Conservation (phyloP, 768 basidiomycete genomes). For the Lentinula detonsa region DNA sequence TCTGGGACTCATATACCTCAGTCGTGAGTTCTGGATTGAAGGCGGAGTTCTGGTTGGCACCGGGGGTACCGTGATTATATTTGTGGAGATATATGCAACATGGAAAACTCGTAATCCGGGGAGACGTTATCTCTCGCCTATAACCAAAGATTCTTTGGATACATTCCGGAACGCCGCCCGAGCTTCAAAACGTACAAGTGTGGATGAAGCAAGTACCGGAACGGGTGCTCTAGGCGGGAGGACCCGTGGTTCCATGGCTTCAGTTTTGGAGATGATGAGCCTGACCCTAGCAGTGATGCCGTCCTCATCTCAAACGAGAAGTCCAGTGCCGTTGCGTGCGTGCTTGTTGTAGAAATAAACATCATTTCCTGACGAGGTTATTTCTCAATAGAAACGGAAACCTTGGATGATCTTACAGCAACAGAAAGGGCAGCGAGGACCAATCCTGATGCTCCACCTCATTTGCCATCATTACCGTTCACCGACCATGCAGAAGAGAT, state of each 20-base stretch:
- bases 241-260: constrained; percentile 68
- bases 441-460: constrained; percentile 69
- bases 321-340: constrained; percentile 65
- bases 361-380: neutral
- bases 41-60: constrained; percentile 57
- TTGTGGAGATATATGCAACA: constrained; percentile 56
- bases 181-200: constrained; percentile 24
- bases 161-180: constrained; percentile 42
- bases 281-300: constrained; percentile 71
- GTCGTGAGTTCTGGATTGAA: constrained; percentile 63
- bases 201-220: constrained; percentile 46
- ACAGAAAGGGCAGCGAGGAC: constrained; percentile 76
- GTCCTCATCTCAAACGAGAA: constrained; percentile 44
- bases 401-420: constrained; percentile 72
- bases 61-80: constrained; percentile 45
- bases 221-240: constrained; percentile 37
- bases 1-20: constrained; percentile 69
- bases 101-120: constrained; percentile 46
- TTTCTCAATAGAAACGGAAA: constrained; percentile 52
- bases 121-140: constrained; percentile 42
- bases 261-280: constrained; percentile 83
- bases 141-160: constrained; percentile 52
- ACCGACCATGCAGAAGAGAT: constrained; percentile 74
- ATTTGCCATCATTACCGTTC: constrained; percentile 62
- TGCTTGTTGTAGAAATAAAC: constrained; percentile 12